Evolutionary conservation across 495 filamentous ascomycete genomes (phyloP).

Genomic region (Xylaria cubensis): DNA sequence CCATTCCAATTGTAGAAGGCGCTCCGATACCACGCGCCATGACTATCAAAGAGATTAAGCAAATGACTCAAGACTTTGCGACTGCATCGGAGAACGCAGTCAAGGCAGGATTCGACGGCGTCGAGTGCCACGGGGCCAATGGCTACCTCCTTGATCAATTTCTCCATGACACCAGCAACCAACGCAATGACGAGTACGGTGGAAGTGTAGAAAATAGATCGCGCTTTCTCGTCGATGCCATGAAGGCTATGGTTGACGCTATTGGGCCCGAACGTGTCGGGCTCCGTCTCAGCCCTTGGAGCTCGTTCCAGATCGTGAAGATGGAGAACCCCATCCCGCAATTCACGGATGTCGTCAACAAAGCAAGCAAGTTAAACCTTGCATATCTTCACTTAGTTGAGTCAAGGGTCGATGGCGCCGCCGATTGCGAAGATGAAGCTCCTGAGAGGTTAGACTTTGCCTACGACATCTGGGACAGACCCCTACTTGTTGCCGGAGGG

Average conservation of each 20-base stretch:
- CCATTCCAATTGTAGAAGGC: conserved; percentile 48
- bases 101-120: conserved; percentile 74
- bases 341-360: conserved; percentile 59
- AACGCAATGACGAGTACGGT: conserved; percentile 69
- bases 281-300: conserved; percentile 68
- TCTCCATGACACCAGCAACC: conserved; percentile 64
- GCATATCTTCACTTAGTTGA: conserved; percentile 70
- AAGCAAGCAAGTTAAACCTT: conserved; percentile 59
- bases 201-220: conserved; percentile 71
- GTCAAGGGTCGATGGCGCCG: conserved; percentile 38
- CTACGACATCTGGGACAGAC: conserved; percentile 35
- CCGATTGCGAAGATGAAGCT: neutral
- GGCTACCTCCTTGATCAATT: conserved; percentile 80
- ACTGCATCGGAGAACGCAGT: conserved; percentile 65
- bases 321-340: conserved; percentile 61
- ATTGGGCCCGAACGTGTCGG: conserved; percentile 67
- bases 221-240: conserved; percentile 64
- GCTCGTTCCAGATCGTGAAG: conserved; percentile 65
- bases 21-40: conserved; percentile 54
- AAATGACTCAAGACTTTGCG: conserved; percentile 57
- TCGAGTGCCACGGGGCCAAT: conserved; percentile 76
- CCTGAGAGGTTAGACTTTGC: conserved; percentile 33
- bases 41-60: conserved; percentile 61
- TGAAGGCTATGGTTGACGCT: conserved; percentile 61
- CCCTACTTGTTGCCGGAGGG: conserved; percentile 39